Evolutionary conservation across 305 asterid species (phyloP), one percentile per base, ranked within the genome.

Genomic region (Fraxinus xanthoxyloides): DNA sequence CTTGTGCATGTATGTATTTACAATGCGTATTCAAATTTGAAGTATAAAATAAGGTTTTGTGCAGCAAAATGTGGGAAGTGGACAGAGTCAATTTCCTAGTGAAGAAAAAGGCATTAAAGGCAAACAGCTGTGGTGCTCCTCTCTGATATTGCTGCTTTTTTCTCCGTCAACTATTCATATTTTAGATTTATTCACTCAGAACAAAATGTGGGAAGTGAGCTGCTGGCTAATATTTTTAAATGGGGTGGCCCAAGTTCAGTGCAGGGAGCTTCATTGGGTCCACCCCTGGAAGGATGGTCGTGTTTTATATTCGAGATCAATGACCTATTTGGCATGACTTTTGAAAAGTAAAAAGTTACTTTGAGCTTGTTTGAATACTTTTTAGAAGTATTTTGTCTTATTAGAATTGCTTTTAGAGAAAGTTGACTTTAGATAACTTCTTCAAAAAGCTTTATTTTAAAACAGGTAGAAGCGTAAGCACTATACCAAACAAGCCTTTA

Each of bases 31-130:
- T 26, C 80, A 30, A 23, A 7, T 13, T 54, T 46, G 65, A 21
- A 63, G 74, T 69, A 78, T 28, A 75, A 78, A 84, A 32, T 35
- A 56, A 51, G 81, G 74, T 21, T 72, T 6, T 13, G 12, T 7
- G 79, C 30, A 38, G 72, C 77, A 9, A 82, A 76, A 79, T 69
- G 72, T 46, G 73, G 69, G 69, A 79, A 85, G 78, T 54, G 46
- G 38, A 65, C 69, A 76, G 80, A 79, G 77, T 76, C 7, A 72
- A 79, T 84, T 80, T 87, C 87, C 93, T 88, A 88, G 93, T 84
- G 84, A 84, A 40, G 76, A 87, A 88, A 83, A 88, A 84, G 82
- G 76, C 85, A 85, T 79, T 89, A 82, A 89, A 81, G 85, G 75
- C 54, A 0, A 85, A 88, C 93, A 86, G 90, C 89, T 87, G 88